Conservation (phyloP, 768 basidiomycete genomes). For the Kwoniella dendrophila region DNA sequence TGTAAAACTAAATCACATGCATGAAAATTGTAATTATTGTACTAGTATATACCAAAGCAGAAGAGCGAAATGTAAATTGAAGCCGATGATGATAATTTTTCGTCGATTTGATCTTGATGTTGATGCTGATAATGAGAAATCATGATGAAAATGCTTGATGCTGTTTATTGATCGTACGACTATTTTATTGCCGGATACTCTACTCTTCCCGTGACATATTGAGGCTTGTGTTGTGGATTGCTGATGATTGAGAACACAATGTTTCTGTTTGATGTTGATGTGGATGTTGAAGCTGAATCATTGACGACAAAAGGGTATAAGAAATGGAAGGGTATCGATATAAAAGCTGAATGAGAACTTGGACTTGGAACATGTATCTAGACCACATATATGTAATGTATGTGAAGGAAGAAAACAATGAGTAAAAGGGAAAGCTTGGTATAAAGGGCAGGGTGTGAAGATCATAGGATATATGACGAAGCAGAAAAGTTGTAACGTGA, state of each 20-base stretch:
- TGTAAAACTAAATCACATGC: too few species aligned
- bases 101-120: too few species aligned
- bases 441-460: background rate
- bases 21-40: too few species aligned
- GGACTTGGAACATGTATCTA: constrained; percentile 1
- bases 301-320: too few species aligned
- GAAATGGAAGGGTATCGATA: background rate
- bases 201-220: too few species aligned
- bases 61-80: constrained; percentile 1
- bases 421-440: background rate
- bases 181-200: too few species aligned
- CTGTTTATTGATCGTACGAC: too few species aligned
- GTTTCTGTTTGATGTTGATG: background rate
- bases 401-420: constrained; percentile 2
- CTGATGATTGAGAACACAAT: background rate
- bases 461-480: background rate
- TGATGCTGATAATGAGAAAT: too few species aligned
- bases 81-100: background rate
- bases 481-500: background rate
- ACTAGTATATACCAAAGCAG: too few species aligned
- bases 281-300: too few species aligned
- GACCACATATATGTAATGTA: constrained; percentile 7
- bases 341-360: background rate
- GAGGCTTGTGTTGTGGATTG: background rate
- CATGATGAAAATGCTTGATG: background rate